These are phyloP conservation scores for Neurospora crassa DNA, from an alignment of 2,329 filamentous ascomycete genomes.

Conservation along the genomic window DNA sequence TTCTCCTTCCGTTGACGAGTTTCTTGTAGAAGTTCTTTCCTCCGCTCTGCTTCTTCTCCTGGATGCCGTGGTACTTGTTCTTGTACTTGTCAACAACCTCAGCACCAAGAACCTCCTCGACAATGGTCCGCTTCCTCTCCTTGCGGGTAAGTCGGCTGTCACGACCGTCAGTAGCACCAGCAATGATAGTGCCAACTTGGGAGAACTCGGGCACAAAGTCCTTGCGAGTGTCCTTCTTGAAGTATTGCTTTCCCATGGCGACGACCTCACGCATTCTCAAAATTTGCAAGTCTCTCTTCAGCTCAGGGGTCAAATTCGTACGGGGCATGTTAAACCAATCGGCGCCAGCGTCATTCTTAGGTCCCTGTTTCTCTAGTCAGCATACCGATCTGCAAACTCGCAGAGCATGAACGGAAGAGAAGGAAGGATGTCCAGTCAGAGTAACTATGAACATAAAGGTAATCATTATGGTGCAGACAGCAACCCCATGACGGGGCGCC, in stretches of 20 bases:
- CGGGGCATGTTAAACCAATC: constrained; percentile 84
- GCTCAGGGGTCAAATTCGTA: constrained; percentile 72
- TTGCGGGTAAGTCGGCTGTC: constrained; percentile 73
- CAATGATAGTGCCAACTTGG: constrained; percentile 79
- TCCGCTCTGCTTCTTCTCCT: constrained; percentile 72
- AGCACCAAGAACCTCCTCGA: constrained; percentile 74
- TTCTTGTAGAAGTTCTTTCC: constrained; percentile 86
- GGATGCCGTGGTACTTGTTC: constrained; percentile 79
- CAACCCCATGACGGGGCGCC: constrained; percentile 71
- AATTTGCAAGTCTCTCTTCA: constrained; percentile 83
- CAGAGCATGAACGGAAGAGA: constrained; percentile 21
- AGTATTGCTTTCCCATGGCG: constrained; percentile 72
- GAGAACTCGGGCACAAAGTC: constrained; percentile 69
- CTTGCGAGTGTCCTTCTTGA: constrained; percentile 76
- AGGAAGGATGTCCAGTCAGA: constrained; percentile 45
- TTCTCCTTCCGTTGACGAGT: constrained; percentile 41
- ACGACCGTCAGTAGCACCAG: constrained; percentile 82
- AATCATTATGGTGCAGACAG: constrained; percentile 54
- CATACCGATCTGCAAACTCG: constrained; percentile 6
- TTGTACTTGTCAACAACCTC: constrained; percentile 63
- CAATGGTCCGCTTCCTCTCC: constrained; percentile 76
- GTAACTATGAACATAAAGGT: constrained; percentile 59
- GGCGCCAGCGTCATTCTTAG: constrained; percentile 55
- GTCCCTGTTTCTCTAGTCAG: constrained; percentile 21
- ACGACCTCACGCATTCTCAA: constrained; percentile 82